Conservation (phyloP, 352 stramenopile genomes). For the Globisporangium cederbergense region DNA sequence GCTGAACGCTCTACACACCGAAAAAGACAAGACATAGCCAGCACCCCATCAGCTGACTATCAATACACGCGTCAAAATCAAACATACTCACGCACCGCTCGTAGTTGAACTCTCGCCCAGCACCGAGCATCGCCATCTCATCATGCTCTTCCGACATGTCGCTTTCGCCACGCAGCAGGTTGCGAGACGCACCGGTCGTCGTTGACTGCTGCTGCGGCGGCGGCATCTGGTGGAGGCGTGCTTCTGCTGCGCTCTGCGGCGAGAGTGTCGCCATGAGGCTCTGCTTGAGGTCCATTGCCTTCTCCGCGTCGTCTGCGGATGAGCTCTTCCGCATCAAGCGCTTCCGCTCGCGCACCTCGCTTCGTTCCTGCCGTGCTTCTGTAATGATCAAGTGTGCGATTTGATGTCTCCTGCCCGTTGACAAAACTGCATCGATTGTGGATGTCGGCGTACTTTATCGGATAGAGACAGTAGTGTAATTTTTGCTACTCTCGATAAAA, state of each 20-base stretch:
- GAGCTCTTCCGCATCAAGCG: constrained; percentile 5
- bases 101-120: constrained; percentile 14
- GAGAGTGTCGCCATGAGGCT: constrained; percentile 16
- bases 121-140: neutral
- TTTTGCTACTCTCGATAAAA: neutral
- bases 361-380: neutral
- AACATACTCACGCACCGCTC: constrained; percentile 4
- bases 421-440: neutral
- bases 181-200: too few species aligned
- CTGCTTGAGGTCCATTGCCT: constrained; percentile 10
- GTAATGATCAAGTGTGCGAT: neutral
- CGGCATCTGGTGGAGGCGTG: neutral
- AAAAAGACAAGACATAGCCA: neutral
- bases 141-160: neutral
- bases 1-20: constrained; percentile 26
- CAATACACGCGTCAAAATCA: neutral
- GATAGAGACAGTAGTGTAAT: neutral
- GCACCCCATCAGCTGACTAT: too few species aligned
- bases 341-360: neutral
- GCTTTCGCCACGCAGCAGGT: neutral
- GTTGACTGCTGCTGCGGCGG: neutral
- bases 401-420: neutral
- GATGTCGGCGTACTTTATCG: neutral
- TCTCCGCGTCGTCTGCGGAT: neutral
- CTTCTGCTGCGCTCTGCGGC: neutral